Conservation (phyloP, 495 filamentous ascomycete genomes). For the Ascobolus immersus region DNA sequence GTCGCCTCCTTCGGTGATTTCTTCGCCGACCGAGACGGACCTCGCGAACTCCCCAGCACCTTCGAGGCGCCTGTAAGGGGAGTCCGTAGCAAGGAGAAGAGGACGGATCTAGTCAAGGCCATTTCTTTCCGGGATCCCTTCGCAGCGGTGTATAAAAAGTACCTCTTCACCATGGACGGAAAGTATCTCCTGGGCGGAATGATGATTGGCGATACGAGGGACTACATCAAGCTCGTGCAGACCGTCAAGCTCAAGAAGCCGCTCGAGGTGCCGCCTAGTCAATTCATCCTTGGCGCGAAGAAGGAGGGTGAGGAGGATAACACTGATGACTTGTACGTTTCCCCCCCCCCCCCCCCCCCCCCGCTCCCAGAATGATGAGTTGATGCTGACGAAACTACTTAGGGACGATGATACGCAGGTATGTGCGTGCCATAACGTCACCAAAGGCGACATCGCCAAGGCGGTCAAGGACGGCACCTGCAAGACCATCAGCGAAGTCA, state of each 20-base stretch:
- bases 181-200: constrained; percentile 86
- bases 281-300: constrained; percentile 69
- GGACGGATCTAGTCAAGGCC: constrained; percentile 41
- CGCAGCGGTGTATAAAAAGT: constrained; percentile 88
- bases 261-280: constrained; percentile 57
- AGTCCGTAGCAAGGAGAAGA: constrained; percentile 12
- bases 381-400: constrained; percentile 19
- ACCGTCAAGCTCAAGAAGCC: constrained; percentile 73
- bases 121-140: constrained; percentile 88
- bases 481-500: constrained; percentile 66
- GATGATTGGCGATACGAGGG: constrained; percentile 93
- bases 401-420: constrained; percentile 69
- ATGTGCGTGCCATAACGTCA: constrained; percentile 90
- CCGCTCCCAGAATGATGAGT: background rate
- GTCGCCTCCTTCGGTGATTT: constrained; percentile 93
- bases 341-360: background rate
- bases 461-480: constrained; percentile 59
- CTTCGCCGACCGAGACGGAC: constrained; percentile 78
- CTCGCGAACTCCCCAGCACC: constrained; percentile 40
- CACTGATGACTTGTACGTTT: constrained; percentile 34
- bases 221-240: constrained; percentile 86
- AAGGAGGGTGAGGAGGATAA: constrained; percentile 45
- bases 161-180: constrained; percentile 73
- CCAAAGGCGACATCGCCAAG: constrained; percentile 56
- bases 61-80: too few species aligned